Evolutionary conservation across 371 early-diverging fungal genomes (phyloP).

Genomic region (Thermomucor indicae-seudaticae): DNA sequence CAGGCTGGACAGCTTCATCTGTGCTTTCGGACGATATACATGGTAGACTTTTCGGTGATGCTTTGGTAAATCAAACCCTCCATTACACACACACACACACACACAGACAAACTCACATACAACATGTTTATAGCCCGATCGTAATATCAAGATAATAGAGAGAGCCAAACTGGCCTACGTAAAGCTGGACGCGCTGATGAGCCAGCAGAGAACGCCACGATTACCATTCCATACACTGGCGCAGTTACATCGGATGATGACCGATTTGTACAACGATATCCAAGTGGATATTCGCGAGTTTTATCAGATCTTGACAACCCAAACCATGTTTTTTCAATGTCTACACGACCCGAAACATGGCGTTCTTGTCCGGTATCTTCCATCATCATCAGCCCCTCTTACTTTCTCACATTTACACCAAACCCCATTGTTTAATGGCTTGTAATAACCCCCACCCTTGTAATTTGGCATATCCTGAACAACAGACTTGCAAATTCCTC

Average conservation of each 20-base stretch:
- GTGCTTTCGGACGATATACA: constrained; percentile 16
- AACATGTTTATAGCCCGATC: constrained; percentile 15
- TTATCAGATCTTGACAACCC: constrained; percentile 12
- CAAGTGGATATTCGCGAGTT: constrained; percentile 19
- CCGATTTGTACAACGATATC: constrained; percentile 18
- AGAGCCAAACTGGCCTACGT: constrained; percentile 19
- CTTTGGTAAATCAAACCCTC: constrained; percentile 7
- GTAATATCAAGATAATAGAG: constrained; percentile 16
- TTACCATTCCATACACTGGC: constrained; percentile 15
- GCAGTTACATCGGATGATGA: constrained; percentile 27
- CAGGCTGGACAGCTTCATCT: constrained; percentile 24
- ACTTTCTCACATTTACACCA: too few relatives aligned
- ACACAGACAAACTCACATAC: not conserved
- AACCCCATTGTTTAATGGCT: too few relatives aligned
- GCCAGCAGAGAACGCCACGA: not conserved
- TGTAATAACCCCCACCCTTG: too few relatives aligned
- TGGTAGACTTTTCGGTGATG: constrained; percentile 22
- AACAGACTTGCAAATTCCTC: too few relatives aligned
- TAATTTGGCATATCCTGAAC: too few relatives aligned
- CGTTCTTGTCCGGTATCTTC: constrained; percentile 14
- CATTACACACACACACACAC: not conserved
- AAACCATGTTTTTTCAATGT: constrained; percentile 16
- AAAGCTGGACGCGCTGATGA: constrained; percentile 17
- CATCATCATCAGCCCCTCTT: too few relatives aligned
- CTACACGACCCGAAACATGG: constrained; percentile 20